A percentile compares a stretch with the other conserved stretches of the same genome.
phyloP scores from a whole-genome alignment of 495 filamentous ascomycete genomes.

The Stereocaulon alpinum region DNA sequence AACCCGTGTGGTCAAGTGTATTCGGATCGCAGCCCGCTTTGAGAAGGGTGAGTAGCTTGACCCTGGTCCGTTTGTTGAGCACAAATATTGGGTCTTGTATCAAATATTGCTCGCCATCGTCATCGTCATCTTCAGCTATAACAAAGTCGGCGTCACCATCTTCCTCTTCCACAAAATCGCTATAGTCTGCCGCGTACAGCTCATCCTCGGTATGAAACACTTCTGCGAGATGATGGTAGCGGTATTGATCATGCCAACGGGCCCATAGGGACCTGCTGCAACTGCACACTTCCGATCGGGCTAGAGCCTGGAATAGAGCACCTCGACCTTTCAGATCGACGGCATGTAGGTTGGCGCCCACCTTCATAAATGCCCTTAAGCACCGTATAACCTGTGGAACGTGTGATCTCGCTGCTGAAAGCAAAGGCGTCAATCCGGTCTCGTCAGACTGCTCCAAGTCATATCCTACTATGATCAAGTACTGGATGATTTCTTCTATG shows the following conservation, averaged over 20 bases:
- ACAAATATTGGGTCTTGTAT: not conserved
- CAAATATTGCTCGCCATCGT: too few species aligned
- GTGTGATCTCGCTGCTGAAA: not conserved
- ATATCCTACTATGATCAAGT: not conserved
- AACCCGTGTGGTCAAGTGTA: not conserved
- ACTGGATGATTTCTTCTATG: too few species aligned
- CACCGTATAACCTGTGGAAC: not conserved
- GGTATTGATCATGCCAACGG: too few species aligned
- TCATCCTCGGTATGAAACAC: not conserved
- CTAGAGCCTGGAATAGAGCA: not conserved
- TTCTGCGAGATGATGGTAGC: too few species aligned
- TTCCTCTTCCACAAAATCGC: not conserved
- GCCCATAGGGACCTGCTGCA: not conserved
- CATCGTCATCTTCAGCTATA: not conserved
- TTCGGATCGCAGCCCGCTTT: conserved; percentile 1
- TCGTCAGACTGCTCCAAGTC: not conserved
- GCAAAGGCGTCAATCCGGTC: not conserved
- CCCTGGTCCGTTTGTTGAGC: not conserved
- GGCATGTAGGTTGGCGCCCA: not conserved
- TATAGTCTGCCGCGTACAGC: not conserved
- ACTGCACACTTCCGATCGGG: too few species aligned
- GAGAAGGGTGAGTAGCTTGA: not conserved
- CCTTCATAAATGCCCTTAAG: not conserved
- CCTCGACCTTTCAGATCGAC: not conserved
- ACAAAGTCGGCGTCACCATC: not conserved